Evolutionary conservation across 106 monocot species (phyloP), one percentile per base, ranked within the genome.

Genomic region (Dioscorea dumetorum): DNA sequence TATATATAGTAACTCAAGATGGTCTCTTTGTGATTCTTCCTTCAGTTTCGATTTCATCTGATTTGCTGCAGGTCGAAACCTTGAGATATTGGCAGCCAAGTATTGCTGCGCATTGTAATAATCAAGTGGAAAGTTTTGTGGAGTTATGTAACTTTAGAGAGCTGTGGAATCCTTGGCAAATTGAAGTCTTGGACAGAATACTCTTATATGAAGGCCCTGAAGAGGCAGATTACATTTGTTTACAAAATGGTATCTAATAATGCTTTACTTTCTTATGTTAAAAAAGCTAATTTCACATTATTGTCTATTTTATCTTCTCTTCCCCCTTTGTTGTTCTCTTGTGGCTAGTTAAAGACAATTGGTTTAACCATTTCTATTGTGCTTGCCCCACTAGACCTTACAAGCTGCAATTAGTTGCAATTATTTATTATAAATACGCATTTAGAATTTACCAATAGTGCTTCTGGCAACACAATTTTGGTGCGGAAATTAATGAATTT

Each of bases 21-120:
- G 88, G 86, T 18, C 77, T 95, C 34, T 95, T 70, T 80, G 80
- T 95, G 24, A 53, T 89, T 79, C 88, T 95, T 20, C 95, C 95
- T 34, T 87, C 88, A 66, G 22, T 88, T 84, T 84, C 80, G 68
- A 19, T 81, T 51, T 69, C 88, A 62, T 71, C 79, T 33, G 52
- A 57, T 77, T 21, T 51, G 6, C 18, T 64, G 22, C 65, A 80
- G 51, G 56, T 21, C 17, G 72, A 81, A 62, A 69, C 66, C 50
- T 24, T 62, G 8, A 77, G 79, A 56, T 80, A 78, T 67, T 80
- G 79, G 79, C 76, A 80, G 35, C 76, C 85, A 60, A 75, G 35
- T 71, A 41, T 28, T 72, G 12, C 33, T 69, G 35, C 17, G 28
- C 67, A 24, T 15, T 19, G 69, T 12, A 51, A 62, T 18, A 56